Percentiles rank a stretch among this genome's conserved stretches.
These are phyloP conservation scores for Dalbergia cultrata DNA, from an alignment of 306 rosid genomes.

Conservation along the genomic window DNA sequence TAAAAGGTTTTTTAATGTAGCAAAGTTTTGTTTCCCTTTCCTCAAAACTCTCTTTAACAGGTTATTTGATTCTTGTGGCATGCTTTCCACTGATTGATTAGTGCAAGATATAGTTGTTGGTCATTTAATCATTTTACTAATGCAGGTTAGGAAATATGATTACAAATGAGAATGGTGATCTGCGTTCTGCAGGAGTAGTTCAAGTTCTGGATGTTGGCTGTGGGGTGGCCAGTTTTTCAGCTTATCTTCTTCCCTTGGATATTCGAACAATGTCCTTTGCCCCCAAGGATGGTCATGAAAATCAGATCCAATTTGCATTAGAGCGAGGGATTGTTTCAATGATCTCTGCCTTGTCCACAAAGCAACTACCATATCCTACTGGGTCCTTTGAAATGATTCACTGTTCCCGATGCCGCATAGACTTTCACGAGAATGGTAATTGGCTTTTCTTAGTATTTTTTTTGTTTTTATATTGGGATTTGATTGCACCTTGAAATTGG, in stretches of 20 bases:
- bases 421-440: conserved; percentile 89
- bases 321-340: conserved; percentile 93
- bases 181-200: conserved; percentile 78
- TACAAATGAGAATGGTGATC: conserved; percentile 76
- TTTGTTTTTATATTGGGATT: conserved; percentile 19
- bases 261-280: conserved; percentile 95
- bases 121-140: conserved; percentile 35
- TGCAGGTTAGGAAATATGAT: conserved; percentile 91
- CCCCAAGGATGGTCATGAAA: conserved; percentile 96
- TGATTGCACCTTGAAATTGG: conserved; percentile 21
- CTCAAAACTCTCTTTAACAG: background rate
- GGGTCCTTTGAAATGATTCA: conserved; percentile 94
- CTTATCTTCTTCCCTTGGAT: conserved; percentile 87
- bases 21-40: conserved; percentile 11
- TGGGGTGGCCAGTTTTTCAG: conserved; percentile 98
- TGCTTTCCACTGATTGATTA: background rate
- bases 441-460: conserved; percentile 36
- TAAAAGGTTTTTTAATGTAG: background rate
- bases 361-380: conserved; percentile 86
- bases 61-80: conserved; percentile 19
- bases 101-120: background rate
- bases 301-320: conserved; percentile 94
- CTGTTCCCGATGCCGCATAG: conserved; percentile 93
- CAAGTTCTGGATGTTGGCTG: conserved; percentile 96
- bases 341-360: conserved; percentile 90